Base-by-base conservation (phyloP, 1,139 yeast species). In the Geotrichum australiense region DNA sequence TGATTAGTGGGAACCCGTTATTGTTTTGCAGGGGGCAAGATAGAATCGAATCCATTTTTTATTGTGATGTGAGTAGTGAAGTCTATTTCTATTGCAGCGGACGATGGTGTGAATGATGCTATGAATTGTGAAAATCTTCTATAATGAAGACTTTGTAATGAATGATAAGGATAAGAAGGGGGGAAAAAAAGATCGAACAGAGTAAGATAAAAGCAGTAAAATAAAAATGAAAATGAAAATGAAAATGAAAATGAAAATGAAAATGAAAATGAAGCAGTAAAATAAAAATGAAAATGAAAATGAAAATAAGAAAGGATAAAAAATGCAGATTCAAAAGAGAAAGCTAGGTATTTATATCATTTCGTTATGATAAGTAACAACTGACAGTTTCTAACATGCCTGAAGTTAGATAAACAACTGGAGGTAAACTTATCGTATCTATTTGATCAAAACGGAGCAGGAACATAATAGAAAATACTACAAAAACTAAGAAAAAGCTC, bases 1-100 rank as follows among this genome's bases (percentile, higher is more conserved):
- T 39, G 15, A 47, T 39, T 7, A 47, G 40, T 4, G 47, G 32
- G 21, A 35, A 29, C 18, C 49, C 49, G 30, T 47, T 41, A 3
- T 23, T 4, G 34, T 37, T 26, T 11, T 21, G 7, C 6, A 26
- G 29, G 8, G 38, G 41, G 20, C 44, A 41, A 7, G 40, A 27
- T 14, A 15, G 11, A 5, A 23, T 20, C 22, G 5, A 23, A n/a
- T n/a, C n/a, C n/a, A n/a, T n/a, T n/a, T n/a, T n/a, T n/a, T n/a
- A n/a, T n/a, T 33, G 16, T 2, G 18, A 10, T 14, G 18, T 18
- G 23, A n/a, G 15, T 21, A 2, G 26, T 8, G 23, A 22, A 27
- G 19, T 5, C 19, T 14, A 12, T 14, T 12, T 16, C 5, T 27
- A 25, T 5, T 25, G n/a, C 14, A 5, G 14, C 28, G 14, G 16